A percentile compares a stretch with the other conserved stretches of the same genome.
Conservation (phyloP, 768 basidiomycete genomes). For the Russula olivacea region DNA sequence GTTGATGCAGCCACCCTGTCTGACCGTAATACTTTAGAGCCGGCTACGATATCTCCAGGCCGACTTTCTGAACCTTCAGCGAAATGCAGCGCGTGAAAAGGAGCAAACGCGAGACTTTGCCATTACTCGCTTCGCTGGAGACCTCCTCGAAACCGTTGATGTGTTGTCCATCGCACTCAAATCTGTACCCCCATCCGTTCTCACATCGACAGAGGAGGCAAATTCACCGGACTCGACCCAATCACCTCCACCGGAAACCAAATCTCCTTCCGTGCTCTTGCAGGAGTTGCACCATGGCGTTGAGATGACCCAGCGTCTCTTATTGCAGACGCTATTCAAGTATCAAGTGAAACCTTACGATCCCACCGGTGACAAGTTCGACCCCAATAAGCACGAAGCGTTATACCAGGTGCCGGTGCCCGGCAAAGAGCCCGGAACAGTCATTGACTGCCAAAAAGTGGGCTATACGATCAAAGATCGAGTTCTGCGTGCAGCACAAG, state of each 20-base stretch:
- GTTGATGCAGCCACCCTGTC: conserved; percentile 5
- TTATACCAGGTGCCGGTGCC: conserved; percentile 89
- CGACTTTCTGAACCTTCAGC: conserved; percentile 92
- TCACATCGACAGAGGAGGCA: conserved; percentile 29
- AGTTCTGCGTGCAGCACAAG: conserved; percentile 89
- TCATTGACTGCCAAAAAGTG: conserved; percentile 84
- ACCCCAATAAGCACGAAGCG: conserved; percentile 94
- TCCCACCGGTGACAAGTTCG: conserved; percentile 87
- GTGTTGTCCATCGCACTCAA: conserved; percentile 81
- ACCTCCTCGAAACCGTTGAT: conserved; percentile 86
- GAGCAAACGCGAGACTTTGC: conserved; percentile 91
- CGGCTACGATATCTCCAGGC: conserved; percentile 90
- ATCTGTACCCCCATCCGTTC: conserved; percentile 55
- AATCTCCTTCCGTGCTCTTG: conserved; percentile 54
- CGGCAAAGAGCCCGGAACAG: conserved; percentile 83
- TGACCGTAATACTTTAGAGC: conserved; percentile 44
- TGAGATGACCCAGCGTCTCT: conserved; percentile 83
- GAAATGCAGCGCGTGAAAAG: conserved; percentile 86
- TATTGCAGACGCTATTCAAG: conserved; percentile 85
- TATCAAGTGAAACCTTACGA: conserved; percentile 91
- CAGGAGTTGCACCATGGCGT: conserved; percentile 80
- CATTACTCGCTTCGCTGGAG: conserved; percentile 84
- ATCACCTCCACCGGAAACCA: conserved; percentile 31
- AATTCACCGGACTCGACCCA: conserved; percentile 17
- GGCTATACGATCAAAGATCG: conserved; percentile 95